Conservation (phyloP, 225 moss, liverwort and hornwort genomes). For the Polytrichum formosum region DNA sequence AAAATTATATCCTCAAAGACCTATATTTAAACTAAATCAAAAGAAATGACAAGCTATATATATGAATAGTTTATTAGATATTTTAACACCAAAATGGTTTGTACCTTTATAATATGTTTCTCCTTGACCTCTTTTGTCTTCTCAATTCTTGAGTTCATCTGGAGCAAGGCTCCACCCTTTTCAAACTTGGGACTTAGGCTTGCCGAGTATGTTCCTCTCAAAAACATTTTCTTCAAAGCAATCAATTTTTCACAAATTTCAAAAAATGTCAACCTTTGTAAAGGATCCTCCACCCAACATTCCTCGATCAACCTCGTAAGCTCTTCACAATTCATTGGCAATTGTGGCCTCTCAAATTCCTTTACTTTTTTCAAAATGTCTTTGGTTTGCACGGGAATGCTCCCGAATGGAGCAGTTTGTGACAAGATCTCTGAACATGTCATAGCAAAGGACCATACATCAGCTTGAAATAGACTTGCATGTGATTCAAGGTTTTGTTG, state of each 20-base stretch:
- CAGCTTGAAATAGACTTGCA: neutral
- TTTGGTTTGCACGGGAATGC: no score
- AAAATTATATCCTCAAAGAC: no score
- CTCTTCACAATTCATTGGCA: no score
- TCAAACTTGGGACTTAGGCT: neutral
- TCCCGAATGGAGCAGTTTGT: no score
- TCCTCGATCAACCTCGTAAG: no score
- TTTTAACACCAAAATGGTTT: neutral
- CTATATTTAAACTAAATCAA: neutral
- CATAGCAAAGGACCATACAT: neutral
- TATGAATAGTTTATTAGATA: no score
- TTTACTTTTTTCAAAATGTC: no score
- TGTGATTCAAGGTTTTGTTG: neutral
- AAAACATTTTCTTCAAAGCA: neutral
- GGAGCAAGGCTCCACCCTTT: neutral
- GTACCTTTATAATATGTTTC: neutral
- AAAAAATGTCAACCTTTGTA: no score
- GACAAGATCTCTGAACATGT: neutral
- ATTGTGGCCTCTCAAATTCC: no score
- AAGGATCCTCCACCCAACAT: no score
- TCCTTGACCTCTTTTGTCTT: neutral
- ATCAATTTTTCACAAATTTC: no score
- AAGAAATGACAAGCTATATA: no score
- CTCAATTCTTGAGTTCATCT: neutral
- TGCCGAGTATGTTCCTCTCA: neutral